Base-by-base conservation (phyloP, 1,139 yeast genomes). In the Kluyveromyces sp. region DNA sequence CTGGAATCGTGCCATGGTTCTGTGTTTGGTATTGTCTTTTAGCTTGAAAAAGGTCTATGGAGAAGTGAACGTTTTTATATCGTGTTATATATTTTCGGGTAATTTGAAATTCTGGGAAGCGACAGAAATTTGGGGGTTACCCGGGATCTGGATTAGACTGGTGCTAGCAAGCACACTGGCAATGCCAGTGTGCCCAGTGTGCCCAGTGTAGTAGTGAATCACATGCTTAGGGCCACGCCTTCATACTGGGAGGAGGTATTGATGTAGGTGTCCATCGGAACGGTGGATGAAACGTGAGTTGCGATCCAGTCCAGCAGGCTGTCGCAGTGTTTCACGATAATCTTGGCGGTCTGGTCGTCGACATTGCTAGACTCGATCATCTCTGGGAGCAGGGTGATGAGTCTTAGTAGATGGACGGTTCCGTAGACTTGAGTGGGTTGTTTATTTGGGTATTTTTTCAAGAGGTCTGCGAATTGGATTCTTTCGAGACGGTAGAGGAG, bases 401-500 rank as follows among this genome's bases (percentile, higher is more conserved):
- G 67, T 50, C 97, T 70, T 48, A 89, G 67, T 34, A 90, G 68
- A 64, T 88, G 96, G 57, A 84, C 89, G 7, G 77, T 73, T 0
- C 97, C 96, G 61, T 90, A 92, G 0, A 83, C 65, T 4, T 74
- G 70, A 45, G 75, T 65, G 49, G 71, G 61, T 29, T 63, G 61
- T 44, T 60, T 60, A 41, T 67, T 65, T 25, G 69, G 65, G 45
- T 70, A 63, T 46, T 68, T 61, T 10, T 65, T 60, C 10, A 35
- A 30, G 36, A 83, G 61, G 45, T 83, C 78, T 47, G 81, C 73
- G 58, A 78, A 88, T 63, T 92, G 97, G 50, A 84, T 77, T 49
- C 96, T 72, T 64, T 92, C 98, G 55, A 82, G 83, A 51, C 94
- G 76, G 67, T 92, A 92, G 4, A 92, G 74, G 29, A 92, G 68